These are phyloP conservation scores for Sindora glabra DNA, from an alignment of 306 rosid species.

Conservation along the genomic window DNA sequence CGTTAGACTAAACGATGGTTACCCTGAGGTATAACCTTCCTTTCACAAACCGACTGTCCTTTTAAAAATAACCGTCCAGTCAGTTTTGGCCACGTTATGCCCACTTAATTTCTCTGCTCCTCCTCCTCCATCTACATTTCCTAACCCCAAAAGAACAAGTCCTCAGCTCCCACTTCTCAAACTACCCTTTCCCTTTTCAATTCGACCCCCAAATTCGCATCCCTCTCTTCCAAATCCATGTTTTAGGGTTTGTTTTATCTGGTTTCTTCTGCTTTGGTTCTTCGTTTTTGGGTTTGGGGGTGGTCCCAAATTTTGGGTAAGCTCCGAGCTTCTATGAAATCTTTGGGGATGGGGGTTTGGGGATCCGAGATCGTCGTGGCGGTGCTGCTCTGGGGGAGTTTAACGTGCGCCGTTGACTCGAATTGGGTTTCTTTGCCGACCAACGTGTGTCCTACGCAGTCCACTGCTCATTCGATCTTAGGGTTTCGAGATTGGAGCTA, in stretches of 20 bases:
- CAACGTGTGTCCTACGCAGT: conserved; percentile 34
- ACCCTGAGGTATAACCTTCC: too few species aligned
- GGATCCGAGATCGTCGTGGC: conserved; percentile 37
- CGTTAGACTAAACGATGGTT: too few species aligned
- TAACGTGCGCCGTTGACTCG: conserved; percentile 31
- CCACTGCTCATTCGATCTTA: conserved; percentile 41
- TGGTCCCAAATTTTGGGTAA: too few species aligned
- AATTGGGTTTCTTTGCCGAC: conserved; percentile 17
- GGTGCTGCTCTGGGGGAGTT: conserved; percentile 26
- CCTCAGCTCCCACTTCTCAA: too few species aligned
- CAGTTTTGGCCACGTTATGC: too few species aligned
- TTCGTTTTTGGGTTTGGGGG: neutral
- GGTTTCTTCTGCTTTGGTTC: conserved; percentile 25
- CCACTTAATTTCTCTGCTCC: too few species aligned
- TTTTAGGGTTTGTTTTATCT: conserved; percentile 10
- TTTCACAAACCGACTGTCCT: too few species aligned
- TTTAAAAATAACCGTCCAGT: too few species aligned
- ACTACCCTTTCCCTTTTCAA: neutral
- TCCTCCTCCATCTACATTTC: too few species aligned
- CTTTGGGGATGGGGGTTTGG: conserved; percentile 40
- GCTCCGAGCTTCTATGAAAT: conserved; percentile 5
- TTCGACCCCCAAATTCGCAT: too few species aligned
- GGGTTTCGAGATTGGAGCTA: conserved; percentile 41
- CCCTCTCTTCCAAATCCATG: conserved; percentile 29
- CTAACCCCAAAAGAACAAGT: too few species aligned